These are phyloP conservation scores for Pyrenula aspistea DNA, from an alignment of 495 filamentous ascomycete species.

Conservation along the genomic window DNA sequence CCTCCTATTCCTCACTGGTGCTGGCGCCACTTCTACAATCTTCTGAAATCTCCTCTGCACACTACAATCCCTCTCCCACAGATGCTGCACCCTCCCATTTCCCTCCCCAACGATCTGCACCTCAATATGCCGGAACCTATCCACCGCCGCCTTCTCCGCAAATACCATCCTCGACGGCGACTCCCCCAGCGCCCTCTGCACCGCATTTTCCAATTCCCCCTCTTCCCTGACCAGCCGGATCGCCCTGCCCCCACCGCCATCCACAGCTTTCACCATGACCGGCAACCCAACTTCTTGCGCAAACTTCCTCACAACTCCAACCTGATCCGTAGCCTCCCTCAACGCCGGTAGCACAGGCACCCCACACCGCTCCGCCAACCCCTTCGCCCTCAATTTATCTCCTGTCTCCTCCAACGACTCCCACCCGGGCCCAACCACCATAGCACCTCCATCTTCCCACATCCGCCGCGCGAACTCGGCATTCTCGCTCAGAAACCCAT, in stretches of 20 bases:
- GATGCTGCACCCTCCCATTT: slow-evolving; percentile 31
- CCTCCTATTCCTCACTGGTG: slow-evolving; percentile 21
- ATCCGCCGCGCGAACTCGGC: slow-evolving; percentile 38
- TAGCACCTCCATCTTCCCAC: slow-evolving; percentile 33
- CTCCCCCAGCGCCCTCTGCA: slow-evolving; percentile 32
- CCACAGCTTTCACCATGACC: slow-evolving; percentile 45
- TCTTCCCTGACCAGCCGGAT: slow-evolving; percentile 28
- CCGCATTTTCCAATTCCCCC: slow-evolving; percentile 24
- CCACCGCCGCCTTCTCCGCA: slow-evolving; percentile 38
- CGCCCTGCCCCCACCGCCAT: slow-evolving; percentile 39
- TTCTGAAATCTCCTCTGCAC: slow-evolving; percentile 46
- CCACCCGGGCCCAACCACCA: slow-evolving; percentile 43
- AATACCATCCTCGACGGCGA: slow-evolving; percentile 40
- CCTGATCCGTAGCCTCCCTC: slow-evolving; percentile 23
- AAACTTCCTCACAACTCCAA: slow-evolving; percentile 29
- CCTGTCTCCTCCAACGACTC: slow-evolving; percentile 38
- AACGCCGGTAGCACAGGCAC: slow-evolving; percentile 43
- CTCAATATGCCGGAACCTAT: slow-evolving; percentile 42
- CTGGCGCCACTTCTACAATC: slow-evolving; percentile 38
- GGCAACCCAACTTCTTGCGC: slow-evolving; percentile 34
- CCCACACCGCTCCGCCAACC: slow-evolving; percentile 37
- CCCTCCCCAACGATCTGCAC: slow-evolving; percentile 49
- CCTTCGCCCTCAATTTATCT: slow-evolving; percentile 43
- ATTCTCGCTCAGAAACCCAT: slow-evolving; percentile 52
- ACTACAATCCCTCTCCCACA: slow-evolving; percentile 48